phyloP scores from a whole-genome alignment of 176 grass and related monocot species.

The Carex littledalei region DNA sequence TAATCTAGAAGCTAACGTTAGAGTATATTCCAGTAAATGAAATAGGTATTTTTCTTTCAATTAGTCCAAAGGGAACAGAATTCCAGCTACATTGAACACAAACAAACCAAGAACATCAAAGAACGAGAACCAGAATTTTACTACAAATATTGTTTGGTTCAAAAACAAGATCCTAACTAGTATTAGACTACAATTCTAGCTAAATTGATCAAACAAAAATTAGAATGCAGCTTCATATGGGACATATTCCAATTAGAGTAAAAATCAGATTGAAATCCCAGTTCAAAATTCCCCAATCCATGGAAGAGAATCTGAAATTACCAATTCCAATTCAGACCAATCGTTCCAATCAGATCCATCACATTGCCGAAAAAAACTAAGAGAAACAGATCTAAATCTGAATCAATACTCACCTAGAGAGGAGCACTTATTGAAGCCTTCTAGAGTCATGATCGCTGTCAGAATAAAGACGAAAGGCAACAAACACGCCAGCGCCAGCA shows the following conservation, averaged over 20 bases:
- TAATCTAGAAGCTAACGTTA: background rate
- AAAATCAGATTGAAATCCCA: background rate
- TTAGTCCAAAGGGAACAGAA: background rate
- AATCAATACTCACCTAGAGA: slow-evolving; percentile 54
- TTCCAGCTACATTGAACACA: background rate
- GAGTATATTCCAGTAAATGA: background rate
- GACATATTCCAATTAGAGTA: background rate
- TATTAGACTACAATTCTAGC: background rate
- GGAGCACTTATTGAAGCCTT: slow-evolving; percentile 97
- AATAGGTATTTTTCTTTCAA: background rate
- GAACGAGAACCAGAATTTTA: background rate
- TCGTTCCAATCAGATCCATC: background rate
- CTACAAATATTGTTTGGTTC: background rate
- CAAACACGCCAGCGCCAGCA: slow-evolving; percentile 84
- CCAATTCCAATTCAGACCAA: background rate
- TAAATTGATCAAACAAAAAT: background rate
- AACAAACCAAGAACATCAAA: background rate
- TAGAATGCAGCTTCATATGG: background rate
- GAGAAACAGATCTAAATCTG: slow-evolving; percentile 7
- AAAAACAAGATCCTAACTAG: background rate
- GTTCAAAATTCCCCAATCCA: background rate
- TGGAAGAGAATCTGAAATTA: background rate
- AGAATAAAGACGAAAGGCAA: slow-evolving; percentile 94
- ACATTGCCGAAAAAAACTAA: background rate
- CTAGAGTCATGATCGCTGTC: slow-evolving; percentile 80